Evolutionary conservation across 2,329 filamentous ascomycete genomes (phyloP), one percentile per base, ranked within the genome.

Genomic region (Paecilomyces variotii): DNA sequence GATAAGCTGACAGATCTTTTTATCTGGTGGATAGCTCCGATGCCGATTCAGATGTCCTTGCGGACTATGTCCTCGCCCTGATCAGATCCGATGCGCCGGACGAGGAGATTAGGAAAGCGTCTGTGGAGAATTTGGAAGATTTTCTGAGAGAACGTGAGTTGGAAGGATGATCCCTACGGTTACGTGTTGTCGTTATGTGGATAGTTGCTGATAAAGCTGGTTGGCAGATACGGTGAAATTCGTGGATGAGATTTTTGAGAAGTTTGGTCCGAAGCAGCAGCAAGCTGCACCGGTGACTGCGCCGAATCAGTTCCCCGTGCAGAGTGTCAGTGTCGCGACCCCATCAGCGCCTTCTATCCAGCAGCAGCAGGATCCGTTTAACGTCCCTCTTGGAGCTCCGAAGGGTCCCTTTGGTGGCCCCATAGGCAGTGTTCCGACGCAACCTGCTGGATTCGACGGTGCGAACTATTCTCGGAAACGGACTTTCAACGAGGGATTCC

Each of bases 11-110:
- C 14, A 11, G 30, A 24, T 27, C 27, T 49, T 25, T 19, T 25
- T 50, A 26, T 49, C 32, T 45, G 28, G 27, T 54, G 49, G 56
- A 53, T 64, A 84, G 82, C 62, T 84, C 81, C n/a, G 83, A 86
- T 67, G 84, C 83, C 30, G 84, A 86, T 66, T 79, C 79, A 11
- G 82, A 83, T 63, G 81, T 86, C 1, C 79, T 86, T 24, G 83
- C 82, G 30, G 84, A 86, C 63, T 86, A 86, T 65, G 82, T 86
- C 6, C 74, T 85, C 53, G 83, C 82, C 25, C 76, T 86, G 30
- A 77, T 86, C 51, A 79, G 78, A 51, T 79, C 78, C 14, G 82
- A 84, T 62, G 82, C 82, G 49, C 74, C 80, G 2, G 80, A 83
- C 59, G 77, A 79, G n/a, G 74, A 79, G 57, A 79, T 84, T 55